Evolutionary conservation across 2,329 filamentous ascomycete genomes (phyloP).

Genomic region (Cercospora berteroae): DNA sequence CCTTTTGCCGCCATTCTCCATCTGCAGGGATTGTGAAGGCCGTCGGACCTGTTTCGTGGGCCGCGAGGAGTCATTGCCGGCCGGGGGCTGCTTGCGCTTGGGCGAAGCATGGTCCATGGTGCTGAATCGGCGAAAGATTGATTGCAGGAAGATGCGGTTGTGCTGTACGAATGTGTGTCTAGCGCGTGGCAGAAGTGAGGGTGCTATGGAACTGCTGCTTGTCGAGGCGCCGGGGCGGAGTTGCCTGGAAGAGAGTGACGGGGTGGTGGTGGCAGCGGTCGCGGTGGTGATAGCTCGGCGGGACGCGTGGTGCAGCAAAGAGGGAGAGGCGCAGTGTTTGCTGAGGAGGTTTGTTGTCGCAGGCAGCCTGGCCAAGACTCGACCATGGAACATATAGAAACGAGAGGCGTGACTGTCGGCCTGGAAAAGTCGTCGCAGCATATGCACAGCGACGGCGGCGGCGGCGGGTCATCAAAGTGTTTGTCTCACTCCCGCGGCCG

Average conservation of each 20-base stretch:
- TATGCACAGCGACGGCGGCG: background rate
- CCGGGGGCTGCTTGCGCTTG: slow-evolving; percentile 41
- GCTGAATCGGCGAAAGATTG: slow-evolving; percentile 1
- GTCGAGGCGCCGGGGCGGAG: background rate
- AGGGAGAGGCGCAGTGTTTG: background rate
- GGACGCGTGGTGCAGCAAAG: background rate
- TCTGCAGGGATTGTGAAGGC: slow-evolving; percentile 24
- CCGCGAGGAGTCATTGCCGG: slow-evolving; percentile 32
- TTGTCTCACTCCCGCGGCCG: background rate
- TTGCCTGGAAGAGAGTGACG: background rate
- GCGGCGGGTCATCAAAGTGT: slow-evolving; percentile 2
- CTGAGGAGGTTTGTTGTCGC: background rate
- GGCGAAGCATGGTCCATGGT: slow-evolving; percentile 30
- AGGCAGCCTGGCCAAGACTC: slow-evolving; percentile 2
- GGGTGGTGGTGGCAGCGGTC: background rate
- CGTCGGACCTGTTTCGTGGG: slow-evolving; percentile 39
- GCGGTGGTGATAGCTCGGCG: slow-evolving; percentile 1
- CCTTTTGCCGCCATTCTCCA: slow-evolving; percentile 25
- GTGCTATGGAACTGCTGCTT: background rate
- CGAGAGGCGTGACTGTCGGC: background rate
- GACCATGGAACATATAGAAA: slow-evolving; percentile 11
- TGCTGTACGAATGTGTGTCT: background rate
- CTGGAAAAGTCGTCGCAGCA: background rate
- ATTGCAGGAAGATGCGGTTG: background rate
- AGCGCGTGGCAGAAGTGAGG: background rate